Evolutionary conservation across 371 early-diverging fungal genomes (phyloP), one percentile per base, ranked within the genome.

Genomic region (Lichtheimia ramosa): DNA sequence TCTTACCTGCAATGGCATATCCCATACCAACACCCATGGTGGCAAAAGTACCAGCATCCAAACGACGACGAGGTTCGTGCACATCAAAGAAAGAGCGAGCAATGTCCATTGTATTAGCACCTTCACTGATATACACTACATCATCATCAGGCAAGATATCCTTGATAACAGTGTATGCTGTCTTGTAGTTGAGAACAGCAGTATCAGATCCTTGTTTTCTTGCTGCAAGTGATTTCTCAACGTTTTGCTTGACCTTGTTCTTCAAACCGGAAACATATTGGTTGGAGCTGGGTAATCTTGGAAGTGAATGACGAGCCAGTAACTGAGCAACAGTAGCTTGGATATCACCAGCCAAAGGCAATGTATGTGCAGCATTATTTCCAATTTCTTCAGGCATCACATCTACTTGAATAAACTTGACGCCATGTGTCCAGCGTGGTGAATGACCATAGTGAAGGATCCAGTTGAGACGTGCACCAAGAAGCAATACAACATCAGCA

Each of bases 11-110:
- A 53, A 92, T 89, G 13, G 91, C 87, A 64, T 81, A 91, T 0
- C 92, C 92, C 76, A 90, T 74, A 23, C 92, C 92, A n/a, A 89
- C 86, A 16, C 92, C 92, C 92, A 92, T 92, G 18, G 90, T 90
- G 5, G 87, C 92, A 53, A 86, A 84, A 0, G 92, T 91, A 50
- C 83, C 85, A 53, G 92, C 91, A 70, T 92, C 93, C 28, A 92
- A 66, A 21, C 93, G 80, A 40, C 77, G 77, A 8, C 93, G 75
- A 13, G 92, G 91, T 27, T 73, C 58, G 34, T 78, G 68, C 1
- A 90, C 79, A 61, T 86, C 87, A 70, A 88, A 88, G 56, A 88
- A 81, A 0, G 85, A 85, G 28, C 93, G 78, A 1, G 84, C 91
- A 66, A 92, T 92, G 64, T 92, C 93, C 93, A 92, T 92, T 0